Evolutionary conservation across 1,139 yeast genomes (phyloP).

Genomic region (Debaryomyces subglobosus): DNA sequence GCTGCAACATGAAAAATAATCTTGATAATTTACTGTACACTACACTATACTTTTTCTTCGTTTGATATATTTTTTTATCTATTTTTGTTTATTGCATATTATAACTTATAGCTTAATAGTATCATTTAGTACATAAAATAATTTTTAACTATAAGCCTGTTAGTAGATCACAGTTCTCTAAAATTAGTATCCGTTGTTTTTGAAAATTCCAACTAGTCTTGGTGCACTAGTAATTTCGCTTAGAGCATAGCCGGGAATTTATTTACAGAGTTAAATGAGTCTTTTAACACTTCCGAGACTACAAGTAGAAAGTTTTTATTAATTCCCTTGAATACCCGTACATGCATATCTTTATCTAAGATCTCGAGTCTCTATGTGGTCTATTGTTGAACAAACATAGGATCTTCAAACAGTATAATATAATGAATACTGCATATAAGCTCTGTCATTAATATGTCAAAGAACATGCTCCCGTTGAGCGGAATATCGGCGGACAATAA

Average conservation of each 20-base stretch:
- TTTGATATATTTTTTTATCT: not conserved
- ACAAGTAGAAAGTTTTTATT: too few species aligned
- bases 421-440: not conserved
- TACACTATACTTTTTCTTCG: constrained; percentile 5
- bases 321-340: not conserved
- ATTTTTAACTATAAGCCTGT: not conserved
- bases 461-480: constrained; percentile 1
- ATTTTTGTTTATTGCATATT: constrained; percentile 6
- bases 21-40: constrained; percentile 8
- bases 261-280: too few species aligned
- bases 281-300: too few species aligned
- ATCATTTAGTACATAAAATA: constrained; percentile 1
- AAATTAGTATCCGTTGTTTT: not conserved
- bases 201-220: not conserved
- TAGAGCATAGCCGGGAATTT: not conserved
- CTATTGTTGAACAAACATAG: not conserved
- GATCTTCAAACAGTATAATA: not conserved
- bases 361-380: not conserved
- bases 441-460: constrained; percentile 4
- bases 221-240: not conserved
- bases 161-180: not conserved
- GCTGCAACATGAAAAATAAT: not conserved
- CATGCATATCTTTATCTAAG: not conserved
- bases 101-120: constrained; percentile 6
- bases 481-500: not conserved